Evolutionary conservation across 2,329 filamentous ascomycete species (phyloP), one percentile per base, ranked within the genome.

Genomic region (Aspergillus unguis): DNA sequence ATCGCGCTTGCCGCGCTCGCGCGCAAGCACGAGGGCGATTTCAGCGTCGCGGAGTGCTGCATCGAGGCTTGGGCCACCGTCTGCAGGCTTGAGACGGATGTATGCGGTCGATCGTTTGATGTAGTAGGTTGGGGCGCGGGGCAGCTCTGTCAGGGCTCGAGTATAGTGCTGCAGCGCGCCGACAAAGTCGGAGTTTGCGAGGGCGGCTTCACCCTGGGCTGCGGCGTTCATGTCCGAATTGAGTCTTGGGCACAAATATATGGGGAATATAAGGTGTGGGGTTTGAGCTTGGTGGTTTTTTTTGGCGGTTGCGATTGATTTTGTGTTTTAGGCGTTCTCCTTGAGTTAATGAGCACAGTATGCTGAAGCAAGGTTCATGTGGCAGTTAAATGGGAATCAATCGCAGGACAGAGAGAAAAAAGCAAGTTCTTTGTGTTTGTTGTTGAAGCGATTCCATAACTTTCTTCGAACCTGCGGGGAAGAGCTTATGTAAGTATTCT

Each of bases 31-130:
- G 48, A 87, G 80, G 2, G 85, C 88, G 44, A 79, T 77, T 57
- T 90, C 83, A 35, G 86, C 85, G 70, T 92, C 88, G 36, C 75
- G 76, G 41, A 94, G 80, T 1, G 90, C 88, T 10, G 70, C 68
- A 8, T 64, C 43, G 29, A 52, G 57, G 10, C 73, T 65, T 0
- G 72, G 70, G 3, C 70, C 71, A 44, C 75, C 73, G 54, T 84
- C 71, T 25, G 75, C 65, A 40, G 79, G 74, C 35, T 76, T 77
- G 2, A 80, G 77, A 54, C 88, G 82, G 45, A 89, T 80, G 66
- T 91, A 86, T 36, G 90, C 90, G 38, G 85, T 90, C 4, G 90
- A 88, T 23, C 92, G 89, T 60, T 87, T 85, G 57, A 94, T 83
- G 57, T 92, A 86, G 82, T 94, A 96, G 44, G 81, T 74, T 1